Evolutionary conservation across 768 basidiomycete genomes (phyloP).

Genomic region (Artomyces pyxidatus): DNA sequence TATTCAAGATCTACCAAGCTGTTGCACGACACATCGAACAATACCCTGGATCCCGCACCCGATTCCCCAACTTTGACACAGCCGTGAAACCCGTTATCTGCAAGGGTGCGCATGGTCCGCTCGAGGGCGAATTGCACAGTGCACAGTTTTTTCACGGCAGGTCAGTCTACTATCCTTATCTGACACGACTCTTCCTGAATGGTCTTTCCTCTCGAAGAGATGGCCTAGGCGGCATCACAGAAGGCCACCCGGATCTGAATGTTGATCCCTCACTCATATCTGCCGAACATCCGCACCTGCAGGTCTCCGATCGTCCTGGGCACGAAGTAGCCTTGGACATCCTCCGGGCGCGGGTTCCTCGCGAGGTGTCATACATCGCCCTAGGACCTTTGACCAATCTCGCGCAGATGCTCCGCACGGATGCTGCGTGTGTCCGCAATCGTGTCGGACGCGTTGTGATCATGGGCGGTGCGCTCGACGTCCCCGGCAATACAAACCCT

Average conservation of each 20-base stretch:
- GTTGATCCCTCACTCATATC: constrained; percentile 17
- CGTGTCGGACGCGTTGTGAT: constrained; percentile 70
- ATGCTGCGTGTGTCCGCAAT: constrained; percentile 43
- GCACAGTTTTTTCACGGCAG: constrained; percentile 84
- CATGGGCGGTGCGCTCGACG: constrained; percentile 93
- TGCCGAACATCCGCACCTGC: constrained; percentile 36
- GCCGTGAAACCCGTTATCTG: constrained; percentile 51
- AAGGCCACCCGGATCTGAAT: constrained; percentile 60
- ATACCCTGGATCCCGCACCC: constrained; percentile 41
- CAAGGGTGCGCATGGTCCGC: constrained; percentile 54
- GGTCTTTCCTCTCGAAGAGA: constrained; percentile 37
- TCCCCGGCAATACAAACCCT: constrained; percentile 80
- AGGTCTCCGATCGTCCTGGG: constrained; percentile 37
- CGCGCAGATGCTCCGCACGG: constrained; percentile 50
- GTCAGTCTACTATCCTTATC: constrained; percentile 26
- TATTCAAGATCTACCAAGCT: constrained; percentile 68
- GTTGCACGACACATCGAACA: constrained; percentile 50
- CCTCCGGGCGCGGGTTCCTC: constrained; percentile 39
- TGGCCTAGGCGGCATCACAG: constrained; percentile 53
- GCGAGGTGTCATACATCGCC: constrained; percentile 61
- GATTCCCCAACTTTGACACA: constrained; percentile 58
- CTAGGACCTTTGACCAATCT: constrained; percentile 79
- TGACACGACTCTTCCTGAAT: constrained; percentile 1
- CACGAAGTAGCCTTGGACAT: constrained; percentile 49
- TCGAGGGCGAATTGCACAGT: constrained; percentile 61